Evolutionary conservation across 768 basidiomycete species (phyloP).

Genomic region (Exidia glandulosa): DNA sequence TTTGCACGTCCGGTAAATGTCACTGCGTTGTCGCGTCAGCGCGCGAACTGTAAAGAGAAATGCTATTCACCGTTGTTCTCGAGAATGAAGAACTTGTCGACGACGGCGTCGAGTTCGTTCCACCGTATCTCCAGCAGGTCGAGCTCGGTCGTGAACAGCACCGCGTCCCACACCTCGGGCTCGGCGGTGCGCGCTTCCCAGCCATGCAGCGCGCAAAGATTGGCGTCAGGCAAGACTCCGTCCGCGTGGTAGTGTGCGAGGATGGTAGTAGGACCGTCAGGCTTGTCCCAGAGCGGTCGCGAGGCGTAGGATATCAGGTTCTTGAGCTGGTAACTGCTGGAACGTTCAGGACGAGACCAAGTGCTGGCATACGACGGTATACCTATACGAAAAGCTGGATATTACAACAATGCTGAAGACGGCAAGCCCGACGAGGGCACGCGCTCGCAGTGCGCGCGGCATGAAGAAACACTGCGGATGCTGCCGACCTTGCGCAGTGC

Average conservation of each 20-base stretch:
- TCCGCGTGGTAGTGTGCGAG: slow-evolving; percentile 48
- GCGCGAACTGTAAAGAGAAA: not conserved
- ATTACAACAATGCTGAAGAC: not conserved
- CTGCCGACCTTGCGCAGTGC: no score
- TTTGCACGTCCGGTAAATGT: slow-evolving; percentile 54
- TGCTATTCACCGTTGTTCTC: slow-evolving; percentile 33
- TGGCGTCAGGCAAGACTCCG: slow-evolving; percentile 31
- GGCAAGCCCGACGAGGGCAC: not conserved
- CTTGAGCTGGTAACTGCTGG: slow-evolving; percentile 33
- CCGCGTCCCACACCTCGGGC: slow-evolving; percentile 37
- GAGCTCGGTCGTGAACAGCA: slow-evolving; percentile 52
- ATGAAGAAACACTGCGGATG: no score
- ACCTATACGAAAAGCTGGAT: not conserved
- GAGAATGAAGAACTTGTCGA: slow-evolving; percentile 49
- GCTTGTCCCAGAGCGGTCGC: slow-evolving; percentile 48
- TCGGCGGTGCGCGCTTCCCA: slow-evolving; percentile 30
- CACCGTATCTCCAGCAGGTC: slow-evolving; percentile 54
- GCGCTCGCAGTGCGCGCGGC: not conserved
- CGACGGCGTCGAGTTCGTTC: slow-evolving; percentile 45
- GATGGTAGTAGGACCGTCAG: slow-evolving; percentile 35
- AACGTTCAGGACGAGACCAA: not conserved
- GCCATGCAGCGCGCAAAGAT: slow-evolving; percentile 42
- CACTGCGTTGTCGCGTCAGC: not conserved
- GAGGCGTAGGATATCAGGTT: slow-evolving; percentile 46
- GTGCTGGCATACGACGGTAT: not conserved